phyloP scores from a whole-genome alignment of 148 eudicot species.

The Diospyros kaki region DNA sequence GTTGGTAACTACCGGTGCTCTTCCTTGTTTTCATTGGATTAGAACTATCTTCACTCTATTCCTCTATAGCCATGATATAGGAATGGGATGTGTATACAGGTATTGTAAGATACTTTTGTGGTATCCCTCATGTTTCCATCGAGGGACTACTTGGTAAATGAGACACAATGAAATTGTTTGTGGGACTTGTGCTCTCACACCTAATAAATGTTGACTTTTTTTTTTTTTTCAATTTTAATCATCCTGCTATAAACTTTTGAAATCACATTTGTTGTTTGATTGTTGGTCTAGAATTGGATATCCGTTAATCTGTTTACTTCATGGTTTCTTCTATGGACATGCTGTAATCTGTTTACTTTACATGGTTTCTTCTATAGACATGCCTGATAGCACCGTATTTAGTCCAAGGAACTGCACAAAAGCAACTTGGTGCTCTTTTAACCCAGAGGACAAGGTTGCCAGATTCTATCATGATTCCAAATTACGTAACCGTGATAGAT shows the following conservation, averaged over 20 bases:
- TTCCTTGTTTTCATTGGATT: too few species aligned
- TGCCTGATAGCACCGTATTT: slow-evolving; percentile 26
- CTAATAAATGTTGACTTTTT: background rate
- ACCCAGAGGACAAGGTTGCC: slow-evolving; percentile 21
- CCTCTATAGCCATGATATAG: too few species aligned
- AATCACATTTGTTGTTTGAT: background rate
- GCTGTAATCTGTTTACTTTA: slow-evolving; percentile 3
- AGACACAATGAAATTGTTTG: background rate
- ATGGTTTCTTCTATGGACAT: too few species aligned
- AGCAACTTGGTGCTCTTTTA: slow-evolving; percentile 23
- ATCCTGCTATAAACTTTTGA: background rate
- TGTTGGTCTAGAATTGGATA: background rate
- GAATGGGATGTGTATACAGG: too few species aligned
- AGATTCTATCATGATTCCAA: slow-evolving; percentile 17
- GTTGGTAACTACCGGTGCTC: too few species aligned
- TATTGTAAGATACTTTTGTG: too few species aligned
- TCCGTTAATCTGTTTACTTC: background rate
- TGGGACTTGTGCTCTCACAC: background rate
- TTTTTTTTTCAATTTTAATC: background rate
- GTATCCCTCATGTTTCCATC: background rate
- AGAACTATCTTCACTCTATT: too few species aligned
- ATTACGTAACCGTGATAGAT: slow-evolving; percentile 15
- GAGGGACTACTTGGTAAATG: slow-evolving; percentile 1
- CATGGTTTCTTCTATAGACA: slow-evolving; percentile 21
- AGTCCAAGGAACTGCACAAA: slow-evolving; percentile 17